phyloP scores from a whole-genome alignment of 768 basidiomycete species.

The Lentinus tigrinus region DNA sequence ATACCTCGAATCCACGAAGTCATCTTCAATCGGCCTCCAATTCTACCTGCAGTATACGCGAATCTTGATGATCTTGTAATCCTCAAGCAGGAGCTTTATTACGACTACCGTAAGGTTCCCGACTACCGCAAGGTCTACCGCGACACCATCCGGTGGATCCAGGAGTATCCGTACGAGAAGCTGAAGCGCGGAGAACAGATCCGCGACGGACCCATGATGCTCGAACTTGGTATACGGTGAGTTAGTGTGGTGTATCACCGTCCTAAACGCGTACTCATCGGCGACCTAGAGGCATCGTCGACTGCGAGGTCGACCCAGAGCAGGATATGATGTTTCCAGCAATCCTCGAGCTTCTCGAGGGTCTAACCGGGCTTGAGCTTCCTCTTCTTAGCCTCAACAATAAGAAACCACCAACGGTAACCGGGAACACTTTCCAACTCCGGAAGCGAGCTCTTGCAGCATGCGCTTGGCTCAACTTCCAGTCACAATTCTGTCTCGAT shows the following conservation, averaged over 20 bases:
- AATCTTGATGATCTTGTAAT: background rate
- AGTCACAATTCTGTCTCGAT: background rate
- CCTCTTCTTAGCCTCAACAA: background rate
- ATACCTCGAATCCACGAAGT: background rate
- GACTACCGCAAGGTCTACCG: background rate
- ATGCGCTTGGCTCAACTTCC: constrained; percentile 1
- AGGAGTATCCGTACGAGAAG: background rate
- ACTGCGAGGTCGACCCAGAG: background rate
- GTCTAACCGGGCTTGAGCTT: background rate
- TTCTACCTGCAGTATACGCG: background rate
- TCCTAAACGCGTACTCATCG: background rate
- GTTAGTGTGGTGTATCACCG: background rate
- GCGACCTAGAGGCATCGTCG: background rate
- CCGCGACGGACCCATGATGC: background rate
- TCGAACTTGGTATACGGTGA: constrained; percentile 1
- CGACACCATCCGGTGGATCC: background rate
- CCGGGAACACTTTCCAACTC: background rate
- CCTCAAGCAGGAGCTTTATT: constrained; percentile 1
- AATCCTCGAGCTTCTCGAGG: no score
- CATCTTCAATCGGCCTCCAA: background rate
- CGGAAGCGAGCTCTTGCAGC: constrained; percentile 1
- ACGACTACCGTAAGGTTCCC: background rate
- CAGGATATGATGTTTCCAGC: background rate
- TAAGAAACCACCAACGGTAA: background rate
- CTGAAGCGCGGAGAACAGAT: background rate